A percentile compares a stretch with the other conserved stretches of the same genome.
phyloP scores from a whole-genome alignment of 139 green algal genomes.

The Chlorella ohadii region DNA sequence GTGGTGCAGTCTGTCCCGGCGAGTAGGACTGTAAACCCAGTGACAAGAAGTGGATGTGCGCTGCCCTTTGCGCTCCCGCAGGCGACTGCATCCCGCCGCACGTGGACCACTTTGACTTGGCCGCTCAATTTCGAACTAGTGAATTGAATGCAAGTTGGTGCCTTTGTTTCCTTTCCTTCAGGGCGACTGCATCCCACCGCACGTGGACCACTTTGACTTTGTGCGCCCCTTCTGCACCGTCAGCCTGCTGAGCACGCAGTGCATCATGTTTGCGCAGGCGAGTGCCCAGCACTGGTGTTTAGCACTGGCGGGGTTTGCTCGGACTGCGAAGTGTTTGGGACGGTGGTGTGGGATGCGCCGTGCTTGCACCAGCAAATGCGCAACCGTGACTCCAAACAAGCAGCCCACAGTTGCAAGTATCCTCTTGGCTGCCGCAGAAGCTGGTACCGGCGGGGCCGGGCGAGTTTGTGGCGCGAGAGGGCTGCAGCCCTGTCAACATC shows the following conservation, averaged over 20 bases:
- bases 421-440: background rate
- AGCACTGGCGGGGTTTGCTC: no score
- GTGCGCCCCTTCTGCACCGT: constrained; percentile 66
- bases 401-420: no score
- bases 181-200: constrained; percentile 71
- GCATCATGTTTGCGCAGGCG: constrained; percentile 60
- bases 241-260: constrained; percentile 51
- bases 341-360: no score
- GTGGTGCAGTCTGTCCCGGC: no score
- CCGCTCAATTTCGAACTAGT: no score
- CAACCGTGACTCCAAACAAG: no score
- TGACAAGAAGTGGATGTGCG: no score
- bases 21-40: no score
- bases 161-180: background rate
- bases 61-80: no score
- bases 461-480: constrained; percentile 33
- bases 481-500: constrained; percentile 12
- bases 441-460: constrained; percentile 45
- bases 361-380: no score
- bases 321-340: no score
- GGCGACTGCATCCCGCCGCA: constrained; percentile 74
- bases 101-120: constrained; percentile 73
- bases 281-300: background rate
- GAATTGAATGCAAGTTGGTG: no score
- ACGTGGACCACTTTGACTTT: constrained; percentile 73